phyloP scores from a whole-genome alignment of 768 basidiomycete genomes.

The Dendrothele bispora region DNA sequence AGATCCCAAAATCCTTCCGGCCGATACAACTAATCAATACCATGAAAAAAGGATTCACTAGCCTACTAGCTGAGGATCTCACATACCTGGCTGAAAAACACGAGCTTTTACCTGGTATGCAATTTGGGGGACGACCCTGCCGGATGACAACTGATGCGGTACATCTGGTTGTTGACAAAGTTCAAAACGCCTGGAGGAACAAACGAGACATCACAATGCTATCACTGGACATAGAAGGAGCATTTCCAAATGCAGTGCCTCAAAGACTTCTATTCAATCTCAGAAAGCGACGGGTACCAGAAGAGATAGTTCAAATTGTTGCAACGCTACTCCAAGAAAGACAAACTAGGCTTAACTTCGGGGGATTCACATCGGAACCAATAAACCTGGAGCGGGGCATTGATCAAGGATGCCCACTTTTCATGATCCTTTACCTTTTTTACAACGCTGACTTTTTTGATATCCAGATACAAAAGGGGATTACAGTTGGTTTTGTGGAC shows the following conservation, averaged over 20 bases:
- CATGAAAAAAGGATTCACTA: background rate
- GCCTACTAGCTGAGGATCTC: constrained; percentile 13
- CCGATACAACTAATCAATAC: background rate
- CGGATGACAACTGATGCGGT: constrained; percentile 26
- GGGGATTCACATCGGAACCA: constrained; percentile 21
- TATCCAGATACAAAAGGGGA: background rate
- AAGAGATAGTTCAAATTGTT: constrained; percentile 13
- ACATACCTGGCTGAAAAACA: constrained; percentile 13
- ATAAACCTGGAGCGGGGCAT: constrained; percentile 19
- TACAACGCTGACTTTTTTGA: constrained; percentile 24
- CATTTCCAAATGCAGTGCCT: constrained; percentile 23
- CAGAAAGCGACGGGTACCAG: constrained; percentile 20
- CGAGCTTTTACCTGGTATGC: constrained; percentile 20
- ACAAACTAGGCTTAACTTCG: constrained; percentile 22
- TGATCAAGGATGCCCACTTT: constrained; percentile 26
- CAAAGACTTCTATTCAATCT: constrained; percentile 22
- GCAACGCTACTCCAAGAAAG: constrained; percentile 15
- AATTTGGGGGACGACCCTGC: constrained; percentile 29
- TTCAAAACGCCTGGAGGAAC: constrained; percentile 22
- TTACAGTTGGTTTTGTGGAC: constrained; percentile 17
- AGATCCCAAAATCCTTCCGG: background rate
- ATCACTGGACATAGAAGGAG: constrained; percentile 28
- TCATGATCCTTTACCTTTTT: constrained; percentile 23
- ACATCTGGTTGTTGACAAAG: constrained; percentile 17
- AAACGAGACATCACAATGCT: constrained; percentile 22